Evolutionary conservation across 495 filamentous ascomycete genomes (phyloP).

Genomic region (Neurospora intermedia): DNA sequence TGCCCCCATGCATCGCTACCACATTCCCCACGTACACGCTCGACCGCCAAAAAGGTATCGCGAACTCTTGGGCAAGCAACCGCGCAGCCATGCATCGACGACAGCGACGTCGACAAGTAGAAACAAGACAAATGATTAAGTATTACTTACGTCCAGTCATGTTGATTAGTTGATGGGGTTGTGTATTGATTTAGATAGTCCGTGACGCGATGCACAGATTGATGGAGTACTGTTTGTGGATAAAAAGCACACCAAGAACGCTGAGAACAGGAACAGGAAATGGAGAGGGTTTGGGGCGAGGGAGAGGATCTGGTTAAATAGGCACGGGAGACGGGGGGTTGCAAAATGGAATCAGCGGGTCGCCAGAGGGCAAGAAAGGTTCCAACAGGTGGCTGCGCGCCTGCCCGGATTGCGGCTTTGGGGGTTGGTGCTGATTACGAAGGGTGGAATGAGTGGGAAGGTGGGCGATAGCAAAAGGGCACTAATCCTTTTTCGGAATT

Average conservation of each 20-base stretch:
- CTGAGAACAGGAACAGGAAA: background rate
- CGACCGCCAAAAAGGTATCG: slow-evolving; percentile 15
- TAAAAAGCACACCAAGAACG: background rate
- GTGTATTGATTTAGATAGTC: slow-evolving; percentile 20
- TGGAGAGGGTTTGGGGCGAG: background rate
- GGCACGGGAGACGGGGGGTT: background rate
- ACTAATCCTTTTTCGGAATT: slow-evolving; percentile 20
- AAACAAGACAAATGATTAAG: slow-evolving; percentile 9
- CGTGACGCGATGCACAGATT: slow-evolving; percentile 14
- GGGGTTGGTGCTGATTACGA: background rate
- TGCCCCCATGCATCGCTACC: slow-evolving; percentile 8
- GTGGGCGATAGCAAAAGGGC: background rate
- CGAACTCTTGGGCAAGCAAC: slow-evolving; percentile 12
- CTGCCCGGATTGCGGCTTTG: background rate
- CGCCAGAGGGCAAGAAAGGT: background rate
- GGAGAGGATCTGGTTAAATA: background rate
- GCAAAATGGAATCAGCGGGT: background rate
- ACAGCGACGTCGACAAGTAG: slow-evolving; percentile 8
- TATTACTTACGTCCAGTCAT: slow-evolving; percentile 93
- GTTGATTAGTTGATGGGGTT: slow-evolving; percentile 33
- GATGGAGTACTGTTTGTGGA: slow-evolving; percentile 15
- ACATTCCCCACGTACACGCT: slow-evolving; percentile 14
- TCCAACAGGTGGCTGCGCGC: background rate
- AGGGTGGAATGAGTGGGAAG: background rate
- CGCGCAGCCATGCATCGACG: slow-evolving; percentile 2